Evolutionary conservation across 495 filamentous ascomycete genomes (phyloP), one percentile per base, ranked within the genome.

Genomic region (Podospora appendiculata): DNA sequence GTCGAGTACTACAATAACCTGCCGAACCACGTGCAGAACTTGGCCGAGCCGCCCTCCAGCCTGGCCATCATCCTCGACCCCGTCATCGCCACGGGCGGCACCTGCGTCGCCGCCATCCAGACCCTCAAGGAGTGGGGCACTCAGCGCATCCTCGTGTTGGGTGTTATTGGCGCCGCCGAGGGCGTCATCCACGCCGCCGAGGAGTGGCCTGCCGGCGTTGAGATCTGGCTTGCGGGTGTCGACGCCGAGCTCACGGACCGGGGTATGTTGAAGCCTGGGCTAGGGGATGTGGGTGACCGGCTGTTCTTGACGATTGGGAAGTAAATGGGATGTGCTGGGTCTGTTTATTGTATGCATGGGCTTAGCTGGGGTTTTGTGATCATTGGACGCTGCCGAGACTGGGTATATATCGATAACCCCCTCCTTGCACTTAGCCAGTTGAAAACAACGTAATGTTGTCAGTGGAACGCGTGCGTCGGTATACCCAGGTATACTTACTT

Each of bases 1-100:
- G 92, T 97, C 45, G 92, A 97, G 72, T 97, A 97, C 79, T 97
- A 97, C 77, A 97, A 89, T 73, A 97, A 97, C 70, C 87, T 97
- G 16, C 91, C 92, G 36, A 87, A 88, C 68, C 82, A 89, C 61
- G 48, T 66, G 33, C 18, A 59, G 8, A 36, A 50, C 4, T 53
- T 58, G 11, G 51, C 48, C n/a, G 33, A 52, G 49, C 53, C 18
- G 59, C 47, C 51, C 68, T 67, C 80, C 2, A 76, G 80, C 25
- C 73, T 95, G 8, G 89, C 90, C 18, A 82, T 97, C 58, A 75
- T 97, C 14, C 76, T 96, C 1, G 92, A 97, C 67, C 92, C 92
- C 2, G 81, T 97, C 53, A 93, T 97, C 63, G 92, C 92, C 3
- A 97, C 92, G 0, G 92, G 92, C 7, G 90, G 88, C 0, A 97